Evolutionary conservation across 352 stramenopile species (phyloP).

Genomic region (Stramenopiles sp.): DNA sequence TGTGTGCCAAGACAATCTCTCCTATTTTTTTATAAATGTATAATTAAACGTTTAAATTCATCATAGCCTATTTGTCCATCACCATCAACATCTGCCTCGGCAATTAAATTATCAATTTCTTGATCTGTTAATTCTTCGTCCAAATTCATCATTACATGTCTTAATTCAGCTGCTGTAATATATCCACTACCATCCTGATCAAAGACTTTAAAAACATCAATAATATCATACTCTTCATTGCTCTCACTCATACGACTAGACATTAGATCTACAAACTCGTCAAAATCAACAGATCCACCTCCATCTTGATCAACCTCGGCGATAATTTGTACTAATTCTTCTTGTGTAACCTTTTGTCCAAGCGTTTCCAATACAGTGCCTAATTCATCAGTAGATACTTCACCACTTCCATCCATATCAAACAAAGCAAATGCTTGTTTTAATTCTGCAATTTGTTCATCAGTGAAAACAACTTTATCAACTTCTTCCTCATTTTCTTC

Average conservation of each 20-base stretch:
- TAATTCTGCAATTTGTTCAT: slow-evolving; percentile 33
- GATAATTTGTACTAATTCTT: slow-evolving; percentile 90
- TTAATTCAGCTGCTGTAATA: not conserved
- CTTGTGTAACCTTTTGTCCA: slow-evolving; percentile 72
- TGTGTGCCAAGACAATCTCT: not conserved
- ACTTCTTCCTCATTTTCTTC: not conserved
- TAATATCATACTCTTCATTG: not conserved
- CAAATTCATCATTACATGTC: slow-evolving; percentile 4
- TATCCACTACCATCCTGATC: slow-evolving; percentile 4
- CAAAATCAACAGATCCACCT: slow-evolving; percentile 37
- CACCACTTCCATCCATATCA: slow-evolving; percentile 76
- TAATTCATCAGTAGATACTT: slow-evolving; percentile 77
- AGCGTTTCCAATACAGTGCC: slow-evolving; percentile 82
- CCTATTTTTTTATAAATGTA: not conserved
- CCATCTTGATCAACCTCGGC: slow-evolving; percentile 81
- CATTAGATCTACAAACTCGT: slow-evolving; percentile 20
- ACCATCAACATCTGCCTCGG: slow-evolving; percentile 66
- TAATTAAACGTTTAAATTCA: slow-evolving; percentile 25
- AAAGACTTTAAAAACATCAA: slow-evolving; percentile 8
- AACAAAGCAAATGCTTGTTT: slow-evolving; percentile 91
- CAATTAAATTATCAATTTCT: not conserved
- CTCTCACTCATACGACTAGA: slow-evolving; percentile 5
- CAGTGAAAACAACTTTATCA: not conserved
- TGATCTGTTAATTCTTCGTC: not conserved
- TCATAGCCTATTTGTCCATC: slow-evolving; percentile 82